Base-by-base conservation (phyloP, 768 basidiomycete species). In the Boletales sp. region DNA sequence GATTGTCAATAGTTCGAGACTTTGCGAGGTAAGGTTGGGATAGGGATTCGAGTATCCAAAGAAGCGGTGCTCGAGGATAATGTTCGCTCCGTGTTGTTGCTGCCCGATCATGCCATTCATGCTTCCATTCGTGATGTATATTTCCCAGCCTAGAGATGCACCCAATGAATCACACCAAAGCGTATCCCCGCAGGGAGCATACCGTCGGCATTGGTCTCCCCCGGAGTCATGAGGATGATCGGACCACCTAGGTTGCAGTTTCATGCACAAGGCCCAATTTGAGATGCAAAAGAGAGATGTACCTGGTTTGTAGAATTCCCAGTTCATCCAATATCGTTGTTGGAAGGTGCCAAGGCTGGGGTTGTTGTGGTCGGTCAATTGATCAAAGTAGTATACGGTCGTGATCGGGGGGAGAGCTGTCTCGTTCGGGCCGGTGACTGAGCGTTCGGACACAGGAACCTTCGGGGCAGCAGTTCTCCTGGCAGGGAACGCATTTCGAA, bases 21-120 rank as follows among this genome's bases (percentile, higher is more conserved):
- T 86, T 57, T 75, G 65, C 24, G 76, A 77, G 31, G 72, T 78
- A 21, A 89, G 74, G 62, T 87, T 75, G n/a, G 77, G 70, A 43
- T 74, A 76, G 6, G 87, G 87, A 61, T 87, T 90, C 50, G 86
- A 88, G 17, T 78, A 66, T 14, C 87, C 87, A 53, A 82, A 88
- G 73, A 83, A 90, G 18, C 87, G 76, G 60, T 89, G 87, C 58
- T 89, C 86, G 27, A 87, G 52, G 21, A 87, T 69, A 54, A 88
- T 71, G 5, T 78, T 75, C 15, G 80, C 80, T 15, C 82, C 86
- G 31, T 78, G 78, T 52, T 85, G 73, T 61, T 83, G 80, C 58
- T 85, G 80, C 11, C 84, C 82, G 51, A 86, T 80, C 45, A 74
- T 71, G 14, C 86, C 86, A 51, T 75, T 81, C 54, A 88, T 77